Evolutionary conservation across 176 grass and related monocot genomes (phyloP).

Genomic region (Oryza officinalis): DNA sequence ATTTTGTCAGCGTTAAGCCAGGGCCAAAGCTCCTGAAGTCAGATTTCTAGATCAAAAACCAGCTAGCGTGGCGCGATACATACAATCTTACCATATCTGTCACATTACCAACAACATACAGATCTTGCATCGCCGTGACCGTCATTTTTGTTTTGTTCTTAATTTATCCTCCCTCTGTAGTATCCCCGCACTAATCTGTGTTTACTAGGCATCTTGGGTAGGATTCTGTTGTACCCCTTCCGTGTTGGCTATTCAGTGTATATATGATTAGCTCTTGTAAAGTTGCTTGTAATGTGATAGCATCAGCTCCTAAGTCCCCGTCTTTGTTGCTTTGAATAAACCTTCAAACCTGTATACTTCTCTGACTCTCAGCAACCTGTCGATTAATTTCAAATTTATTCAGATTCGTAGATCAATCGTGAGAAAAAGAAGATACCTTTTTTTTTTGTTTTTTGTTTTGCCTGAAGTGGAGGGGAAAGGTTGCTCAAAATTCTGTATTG

Average conservation of each 20-base stretch:
- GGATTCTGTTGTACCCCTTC: slow-evolving; percentile 33
- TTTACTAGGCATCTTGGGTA: slow-evolving; percentile 30
- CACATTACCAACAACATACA: slow-evolving; percentile 37
- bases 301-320: slow-evolving; percentile 20
- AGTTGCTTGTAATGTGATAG: slow-evolving; percentile 44
- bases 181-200: slow-evolving; percentile 42
- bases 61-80: slow-evolving; percentile 30
- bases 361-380: not conserved
- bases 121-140: slow-evolving; percentile 17
- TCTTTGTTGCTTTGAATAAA: slow-evolving; percentile 13
- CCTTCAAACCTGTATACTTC: slow-evolving; percentile 27
- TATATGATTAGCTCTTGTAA: slow-evolving; percentile 48
- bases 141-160: slow-evolving; percentile 49
- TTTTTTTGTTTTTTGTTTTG: too few relatives aligned
- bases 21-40: slow-evolving; percentile 86
- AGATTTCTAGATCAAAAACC: slow-evolving; percentile 69
- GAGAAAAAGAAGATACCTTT: too few relatives aligned
- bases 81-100: slow-evolving; percentile 37
- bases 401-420: not conserved
- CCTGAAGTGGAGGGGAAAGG: not conserved
- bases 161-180: slow-evolving; percentile 41
- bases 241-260: slow-evolving; percentile 33
- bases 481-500: not conserved
- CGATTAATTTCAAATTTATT: slow-evolving; percentile 2
- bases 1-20: slow-evolving; percentile 66